Evolutionary conservation across 192 early-diverging fungal genomes (phyloP).

Genomic region (Coemansia sp.): DNA sequence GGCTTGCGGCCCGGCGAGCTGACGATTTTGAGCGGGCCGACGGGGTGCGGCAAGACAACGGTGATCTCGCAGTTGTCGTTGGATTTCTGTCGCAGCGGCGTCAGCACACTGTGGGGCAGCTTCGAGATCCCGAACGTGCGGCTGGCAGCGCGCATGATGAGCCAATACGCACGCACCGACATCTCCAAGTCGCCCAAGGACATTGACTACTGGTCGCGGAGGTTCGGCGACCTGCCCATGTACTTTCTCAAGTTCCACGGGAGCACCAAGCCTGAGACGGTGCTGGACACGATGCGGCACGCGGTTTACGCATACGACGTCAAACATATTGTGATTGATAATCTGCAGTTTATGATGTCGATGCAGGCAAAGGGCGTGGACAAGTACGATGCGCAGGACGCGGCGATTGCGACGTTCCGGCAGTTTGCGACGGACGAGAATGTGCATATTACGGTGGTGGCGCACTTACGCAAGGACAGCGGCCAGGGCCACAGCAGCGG

Average conservation of each 20-base stretch:
- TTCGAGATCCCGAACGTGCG: slow-evolving; percentile 74
- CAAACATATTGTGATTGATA: slow-evolving; percentile 69
- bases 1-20: slow-evolving; percentile 69
- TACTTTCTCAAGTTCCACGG: slow-evolving; percentile 76
- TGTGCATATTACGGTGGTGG: slow-evolving; percentile 71
- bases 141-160: slow-evolving; percentile 65
- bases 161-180: slow-evolving; percentile 61
- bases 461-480: slow-evolving; percentile 66
- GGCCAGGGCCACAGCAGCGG: slow-evolving; percentile 3
- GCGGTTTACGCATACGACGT: slow-evolving; percentile 70
- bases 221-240: slow-evolving; percentile 68
- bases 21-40: slow-evolving; percentile 66
- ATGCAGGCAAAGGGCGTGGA: slow-evolving; percentile 61
- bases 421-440: slow-evolving; percentile 65
- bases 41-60: slow-evolving; percentile 71
- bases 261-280: slow-evolving; percentile 61
- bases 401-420: slow-evolving; percentile 60
- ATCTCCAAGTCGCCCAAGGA: slow-evolving; percentile 51
- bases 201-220: slow-evolving; percentile 58
- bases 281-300: slow-evolving; percentile 64
- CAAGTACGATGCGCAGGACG: slow-evolving; percentile 69
- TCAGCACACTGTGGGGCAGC: slow-evolving; percentile 72
- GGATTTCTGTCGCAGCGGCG: slow-evolving; percentile 65
- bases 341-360: slow-evolving; percentile 74
- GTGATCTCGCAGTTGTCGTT: slow-evolving; percentile 68